These are phyloP conservation scores for Microdochium bolleyi DNA, from an alignment of 2,329 filamentous ascomycete genomes.

Conservation along the genomic window DNA sequence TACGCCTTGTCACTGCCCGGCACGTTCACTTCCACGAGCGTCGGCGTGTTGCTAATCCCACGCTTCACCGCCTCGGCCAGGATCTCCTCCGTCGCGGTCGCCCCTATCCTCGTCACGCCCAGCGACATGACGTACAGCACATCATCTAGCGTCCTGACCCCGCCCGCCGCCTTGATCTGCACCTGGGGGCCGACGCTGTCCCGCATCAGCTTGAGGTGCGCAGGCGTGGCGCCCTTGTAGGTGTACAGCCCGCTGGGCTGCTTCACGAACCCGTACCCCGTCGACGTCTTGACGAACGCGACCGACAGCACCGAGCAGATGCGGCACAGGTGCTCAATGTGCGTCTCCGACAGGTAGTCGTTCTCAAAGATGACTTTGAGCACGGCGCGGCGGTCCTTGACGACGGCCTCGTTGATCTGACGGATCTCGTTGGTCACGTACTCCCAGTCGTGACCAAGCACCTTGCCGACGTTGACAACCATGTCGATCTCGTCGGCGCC, in stretches of 20 bases:
- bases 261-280: slow-evolving; percentile 54
- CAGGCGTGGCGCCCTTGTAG: slow-evolving; percentile 44
- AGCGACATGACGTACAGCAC: slow-evolving; percentile 44
- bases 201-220: slow-evolving; percentile 46
- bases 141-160: slow-evolving; percentile 48
- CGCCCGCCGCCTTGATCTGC: slow-evolving; percentile 50
- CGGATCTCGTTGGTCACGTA: slow-evolving; percentile 46
- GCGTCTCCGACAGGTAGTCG: slow-evolving; percentile 40
- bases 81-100: slow-evolving; percentile 45
- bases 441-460: slow-evolving; percentile 45
- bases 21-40: slow-evolving; percentile 11
- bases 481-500: slow-evolving; percentile 51
- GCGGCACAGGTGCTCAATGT: slow-evolving; percentile 43
- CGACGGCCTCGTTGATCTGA: slow-evolving; percentile 38
- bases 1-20: background rate
- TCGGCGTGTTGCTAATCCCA: slow-evolving; percentile 31
- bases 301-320: slow-evolving; percentile 44
- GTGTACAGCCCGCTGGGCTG: slow-evolving; percentile 39
- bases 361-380: slow-evolving; percentile 59
- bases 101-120: slow-evolving; percentile 47
- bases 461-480: slow-evolving; percentile 54
- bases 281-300: slow-evolving; percentile 53
- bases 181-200: slow-evolving; percentile 31
- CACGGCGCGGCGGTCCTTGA: slow-evolving; percentile 26
- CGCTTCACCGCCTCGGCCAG: slow-evolving; percentile 43